phyloP scores from a whole-genome alignment of 1,284 basidiomycete species.

The Pseudozyma thailandica region DNA sequence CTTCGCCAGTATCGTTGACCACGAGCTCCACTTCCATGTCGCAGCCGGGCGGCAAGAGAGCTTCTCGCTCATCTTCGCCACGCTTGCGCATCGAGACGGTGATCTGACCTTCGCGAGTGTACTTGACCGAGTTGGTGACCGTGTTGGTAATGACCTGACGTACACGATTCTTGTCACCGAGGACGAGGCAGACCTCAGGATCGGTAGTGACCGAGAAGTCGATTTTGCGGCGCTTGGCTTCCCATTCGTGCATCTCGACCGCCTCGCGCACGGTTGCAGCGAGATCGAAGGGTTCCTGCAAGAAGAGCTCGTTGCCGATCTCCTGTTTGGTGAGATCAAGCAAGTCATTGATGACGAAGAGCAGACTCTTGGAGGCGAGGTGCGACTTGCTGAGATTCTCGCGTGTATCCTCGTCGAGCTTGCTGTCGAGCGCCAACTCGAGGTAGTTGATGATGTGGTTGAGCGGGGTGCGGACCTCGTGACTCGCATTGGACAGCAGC shows the following conservation, averaged over 20 bases:
- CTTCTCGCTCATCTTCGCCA: constrained; percentile 34
- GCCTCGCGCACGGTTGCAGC: constrained; percentile 78
- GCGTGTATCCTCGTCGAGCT: constrained; percentile 80
- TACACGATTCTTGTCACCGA: constrained; percentile 75
- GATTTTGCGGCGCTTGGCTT: constrained; percentile 78
- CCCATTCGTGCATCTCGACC: constrained; percentile 73
- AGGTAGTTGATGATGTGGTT: constrained; percentile 74
- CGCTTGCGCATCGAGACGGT: constrained; percentile 74
- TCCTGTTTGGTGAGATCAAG: constrained; percentile 85
- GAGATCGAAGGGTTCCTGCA: constrained; percentile 84
- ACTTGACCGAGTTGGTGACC: constrained; percentile 81
- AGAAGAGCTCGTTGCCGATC: constrained; percentile 80
- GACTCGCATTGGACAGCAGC: constrained; percentile 85
- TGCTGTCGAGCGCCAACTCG: constrained; percentile 84
- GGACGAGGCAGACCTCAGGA: constrained; percentile 72
- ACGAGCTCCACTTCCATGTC: constrained; percentile 77
- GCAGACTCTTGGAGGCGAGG: constrained; percentile 78
- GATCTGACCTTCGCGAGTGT: constrained; percentile 77
- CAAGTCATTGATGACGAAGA: constrained; percentile 80
- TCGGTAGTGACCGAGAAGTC: constrained; percentile 75
- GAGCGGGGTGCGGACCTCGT: constrained; percentile 75
- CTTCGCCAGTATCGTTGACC: constrained; percentile 81
- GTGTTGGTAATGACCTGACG: constrained; percentile 84
- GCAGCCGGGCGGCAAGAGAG: constrained; percentile 41
- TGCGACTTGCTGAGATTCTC: constrained; percentile 83